Conservation (phyloP, 2,329 filamentous ascomycete genomes). For the Botrytis deweyae region DNA sequence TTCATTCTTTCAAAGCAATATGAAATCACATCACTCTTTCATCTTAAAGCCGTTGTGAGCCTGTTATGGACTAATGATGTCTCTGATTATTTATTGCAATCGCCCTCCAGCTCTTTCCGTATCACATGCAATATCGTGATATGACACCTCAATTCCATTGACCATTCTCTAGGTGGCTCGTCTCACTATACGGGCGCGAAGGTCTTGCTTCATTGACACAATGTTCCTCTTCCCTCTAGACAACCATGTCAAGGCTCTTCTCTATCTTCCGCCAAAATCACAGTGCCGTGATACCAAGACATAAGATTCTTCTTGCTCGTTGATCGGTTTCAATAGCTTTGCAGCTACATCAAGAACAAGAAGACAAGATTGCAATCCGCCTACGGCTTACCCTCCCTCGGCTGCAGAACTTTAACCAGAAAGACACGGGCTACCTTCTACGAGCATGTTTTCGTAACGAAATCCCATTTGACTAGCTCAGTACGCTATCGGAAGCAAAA, state of each 20-base stretch:
- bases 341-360: too few relatives aligned
- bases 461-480: not conserved
- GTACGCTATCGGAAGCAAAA: not conserved
- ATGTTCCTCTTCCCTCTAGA: not conserved
- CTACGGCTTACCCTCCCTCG: too few relatives aligned
- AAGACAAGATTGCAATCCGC: not conserved
- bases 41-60: not conserved
- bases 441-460: not conserved
- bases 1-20: not conserved
- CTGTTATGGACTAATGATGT: not conserved
- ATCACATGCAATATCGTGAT: not conserved
- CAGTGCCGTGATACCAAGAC: not conserved
- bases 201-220: not conserved
- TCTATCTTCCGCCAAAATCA: not conserved
- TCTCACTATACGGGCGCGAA: not conserved
- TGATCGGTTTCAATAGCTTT: not conserved
- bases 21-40: not conserved
- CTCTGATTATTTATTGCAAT: not conserved
- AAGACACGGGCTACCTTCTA: not conserved
- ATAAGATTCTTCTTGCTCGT: not conserved
- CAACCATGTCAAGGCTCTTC: not conserved
- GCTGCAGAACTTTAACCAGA: not conserved
- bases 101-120: not conserved
- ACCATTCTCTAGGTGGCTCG: not conserved
- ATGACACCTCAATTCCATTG: not conserved